Evolutionary conservation across 306 rosid genomes (phyloP).

Genomic region (Trichosanthes truncata): DNA sequence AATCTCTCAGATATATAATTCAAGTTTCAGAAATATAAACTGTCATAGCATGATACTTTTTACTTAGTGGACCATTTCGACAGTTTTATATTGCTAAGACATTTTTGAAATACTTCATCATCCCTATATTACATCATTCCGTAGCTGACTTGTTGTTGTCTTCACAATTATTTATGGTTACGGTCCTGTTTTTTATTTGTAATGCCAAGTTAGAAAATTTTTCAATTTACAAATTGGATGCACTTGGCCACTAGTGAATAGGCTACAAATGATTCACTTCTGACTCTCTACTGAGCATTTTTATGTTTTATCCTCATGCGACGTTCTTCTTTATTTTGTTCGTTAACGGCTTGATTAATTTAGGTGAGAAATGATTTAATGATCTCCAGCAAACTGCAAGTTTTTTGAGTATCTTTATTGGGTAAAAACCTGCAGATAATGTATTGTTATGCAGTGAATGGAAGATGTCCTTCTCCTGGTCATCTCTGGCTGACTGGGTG

Average conservation of each 20-base stretch:
- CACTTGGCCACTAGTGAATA: neutral
- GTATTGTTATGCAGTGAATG: conserved; percentile 83
- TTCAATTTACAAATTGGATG: neutral
- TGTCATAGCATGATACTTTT: neutral
- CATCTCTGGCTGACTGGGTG: conserved; percentile 93
- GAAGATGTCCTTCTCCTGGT: conserved; percentile 55
- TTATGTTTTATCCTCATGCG: neutral
- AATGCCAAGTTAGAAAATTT: neutral
- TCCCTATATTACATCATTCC: neutral
- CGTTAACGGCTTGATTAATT: neutral
- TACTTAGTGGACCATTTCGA: neutral
- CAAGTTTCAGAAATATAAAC: neutral
- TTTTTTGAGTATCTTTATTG: neutral
- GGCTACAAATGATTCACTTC: neutral
- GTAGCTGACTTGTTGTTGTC: neutral
- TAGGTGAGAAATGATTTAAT: neutral
- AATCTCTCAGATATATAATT: no score
- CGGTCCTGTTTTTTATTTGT: neutral
- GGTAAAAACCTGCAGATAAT: conserved; percentile 49
- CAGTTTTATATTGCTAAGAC: neutral
- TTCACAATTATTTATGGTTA: neutral
- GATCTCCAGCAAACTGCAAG: neutral
- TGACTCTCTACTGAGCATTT: neutral
- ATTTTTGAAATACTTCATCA: neutral
- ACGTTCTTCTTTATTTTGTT: neutral